A percentile compares a stretch with the other conserved stretches of the same genome.
Evolutionary conservation across 2,329 filamentous ascomycete genomes (phyloP).

Genomic region (Sclerotiophoma versabilis): DNA sequence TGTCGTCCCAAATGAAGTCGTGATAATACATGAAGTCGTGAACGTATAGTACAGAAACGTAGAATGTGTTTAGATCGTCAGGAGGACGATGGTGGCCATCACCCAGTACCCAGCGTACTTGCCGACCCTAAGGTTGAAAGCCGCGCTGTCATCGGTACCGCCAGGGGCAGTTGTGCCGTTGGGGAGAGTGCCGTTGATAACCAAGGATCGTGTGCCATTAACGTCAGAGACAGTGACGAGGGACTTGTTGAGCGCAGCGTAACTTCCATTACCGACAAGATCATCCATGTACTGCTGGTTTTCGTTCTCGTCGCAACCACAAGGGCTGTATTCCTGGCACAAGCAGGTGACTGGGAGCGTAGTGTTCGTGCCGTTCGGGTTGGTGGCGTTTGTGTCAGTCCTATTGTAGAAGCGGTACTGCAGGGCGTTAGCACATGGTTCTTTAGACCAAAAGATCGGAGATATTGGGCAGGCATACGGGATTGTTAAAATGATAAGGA

Average conservation of each 20-base stretch:
- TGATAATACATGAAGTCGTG: neutral
- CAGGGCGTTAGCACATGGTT: neutral
- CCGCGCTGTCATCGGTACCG: conserved; percentile 41
- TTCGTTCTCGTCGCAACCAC: conserved; percentile 74
- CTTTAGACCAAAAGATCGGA: neutral
- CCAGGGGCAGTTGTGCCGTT: conserved; percentile 60
- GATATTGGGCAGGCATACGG: conserved; percentile 29
- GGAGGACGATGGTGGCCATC: conserved; percentile 47
- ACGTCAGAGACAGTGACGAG: conserved; percentile 68
- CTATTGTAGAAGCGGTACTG: conserved; percentile 59
- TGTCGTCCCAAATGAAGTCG: neutral
- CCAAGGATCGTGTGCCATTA: conserved; percentile 68
- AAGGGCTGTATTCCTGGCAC: conserved; percentile 64
- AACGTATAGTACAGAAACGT: neutral
- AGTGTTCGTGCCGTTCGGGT: conserved; percentile 38
- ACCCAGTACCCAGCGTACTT: conserved; percentile 50
- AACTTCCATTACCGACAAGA: conserved; percentile 65
- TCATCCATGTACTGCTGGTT: conserved; percentile 66
- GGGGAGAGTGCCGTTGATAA: conserved; percentile 78
- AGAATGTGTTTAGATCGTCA: conserved; percentile 5
- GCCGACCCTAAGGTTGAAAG: conserved; percentile 28
- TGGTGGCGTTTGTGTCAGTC: conserved; percentile 51
- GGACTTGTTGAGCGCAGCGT: conserved; percentile 64
- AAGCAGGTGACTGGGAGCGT: conserved; percentile 65
- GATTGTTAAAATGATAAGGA: conserved; percentile 65